A percentile compares a stretch with the other conserved stretches of the same genome.
phyloP scores from a whole-genome alignment of 345 rosid species.

The Boechera retrofracta region DNA sequence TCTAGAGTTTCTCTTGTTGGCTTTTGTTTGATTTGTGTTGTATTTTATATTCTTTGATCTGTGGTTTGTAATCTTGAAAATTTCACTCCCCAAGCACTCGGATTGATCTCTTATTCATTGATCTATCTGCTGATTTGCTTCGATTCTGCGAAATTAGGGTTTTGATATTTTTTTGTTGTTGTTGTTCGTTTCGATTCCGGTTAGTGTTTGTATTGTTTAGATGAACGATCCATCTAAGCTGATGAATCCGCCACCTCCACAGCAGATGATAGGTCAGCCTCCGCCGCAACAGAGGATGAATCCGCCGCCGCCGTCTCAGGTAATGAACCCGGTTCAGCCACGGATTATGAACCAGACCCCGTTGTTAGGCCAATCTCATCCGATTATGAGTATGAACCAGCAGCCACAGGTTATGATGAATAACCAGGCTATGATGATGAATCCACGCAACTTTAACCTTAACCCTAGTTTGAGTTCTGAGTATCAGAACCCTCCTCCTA shows the following conservation, averaged over 20 bases:
- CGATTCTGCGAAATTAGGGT: conserved; percentile 34
- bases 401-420: conserved; percentile 54
- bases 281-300: conserved; percentile 45
- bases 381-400: conserved; percentile 51
- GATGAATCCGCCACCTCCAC: conserved; percentile 57
- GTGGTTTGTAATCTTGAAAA: conserved; percentile 9
- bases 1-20: conserved; percentile 10
- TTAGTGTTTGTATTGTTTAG: conserved; percentile 23
- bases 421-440: conserved; percentile 55
- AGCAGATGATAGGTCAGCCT: conserved; percentile 53
- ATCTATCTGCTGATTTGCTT: conserved; percentile 34
- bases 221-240: conserved; percentile 68
- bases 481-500: conserved; percentile 49
- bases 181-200: background rate
- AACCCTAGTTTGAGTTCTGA: conserved; percentile 48
- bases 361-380: conserved; percentile 52
- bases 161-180: background rate
- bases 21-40: conserved; percentile 8
- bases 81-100: conserved; percentile 18
- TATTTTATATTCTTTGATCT: conserved; percentile 20
- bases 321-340: conserved; percentile 50
- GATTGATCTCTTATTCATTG: conserved; percentile 24
- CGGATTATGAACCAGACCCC: conserved; percentile 56
- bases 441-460: conserved; percentile 53
- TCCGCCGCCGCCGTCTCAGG: conserved; percentile 51